A percentile compares a stretch with the other conserved stretches of the same genome.
Evolutionary conservation across 371 early-diverging fungal genomes (phyloP).

Genomic region (Paraphysoderma sedebokerense): DNA sequence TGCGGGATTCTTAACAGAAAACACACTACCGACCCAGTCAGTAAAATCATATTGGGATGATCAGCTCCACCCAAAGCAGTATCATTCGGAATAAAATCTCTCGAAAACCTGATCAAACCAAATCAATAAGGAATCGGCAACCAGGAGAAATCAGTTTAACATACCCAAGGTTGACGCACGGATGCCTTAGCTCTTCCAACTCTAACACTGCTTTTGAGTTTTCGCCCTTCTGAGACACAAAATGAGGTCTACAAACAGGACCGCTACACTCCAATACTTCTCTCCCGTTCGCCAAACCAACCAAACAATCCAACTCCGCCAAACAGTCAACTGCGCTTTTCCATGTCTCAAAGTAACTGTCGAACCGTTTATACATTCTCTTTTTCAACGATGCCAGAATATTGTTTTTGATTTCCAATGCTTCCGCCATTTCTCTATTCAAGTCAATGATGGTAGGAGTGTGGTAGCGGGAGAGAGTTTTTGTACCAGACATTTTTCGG

Average conservation of each 20-base stretch:
- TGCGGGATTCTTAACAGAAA: no score
- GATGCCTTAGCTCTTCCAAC: constrained; percentile 67
- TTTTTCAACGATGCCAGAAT: no score
- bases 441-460: constrained; percentile 20
- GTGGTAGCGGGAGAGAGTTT: constrained; percentile 71
- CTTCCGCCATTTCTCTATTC: background rate
- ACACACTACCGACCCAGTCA: constrained; percentile 99
- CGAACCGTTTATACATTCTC: no score
- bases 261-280: constrained; percentile 38
- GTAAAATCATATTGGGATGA: constrained; percentile 59
- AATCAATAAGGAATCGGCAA: constrained; percentile 1
- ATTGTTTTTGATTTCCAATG: no score
- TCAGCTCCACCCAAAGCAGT: constrained; percentile 47
- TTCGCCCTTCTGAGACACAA: background rate
- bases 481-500: constrained; percentile 58
- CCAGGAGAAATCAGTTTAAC: background rate
- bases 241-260: background rate
- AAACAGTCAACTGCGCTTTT: constrained; percentile 48
- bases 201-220: no score
- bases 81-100: constrained; percentile 91
- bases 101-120: constrained; percentile 4
- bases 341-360: no score
- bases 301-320: constrained; percentile 81
- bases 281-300: constrained; percentile 62
- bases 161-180: constrained; percentile 51